Evolutionary conservation across 2,329 filamentous ascomycete species (phyloP).

Genomic region (Xylariaceae sp.): DNA sequence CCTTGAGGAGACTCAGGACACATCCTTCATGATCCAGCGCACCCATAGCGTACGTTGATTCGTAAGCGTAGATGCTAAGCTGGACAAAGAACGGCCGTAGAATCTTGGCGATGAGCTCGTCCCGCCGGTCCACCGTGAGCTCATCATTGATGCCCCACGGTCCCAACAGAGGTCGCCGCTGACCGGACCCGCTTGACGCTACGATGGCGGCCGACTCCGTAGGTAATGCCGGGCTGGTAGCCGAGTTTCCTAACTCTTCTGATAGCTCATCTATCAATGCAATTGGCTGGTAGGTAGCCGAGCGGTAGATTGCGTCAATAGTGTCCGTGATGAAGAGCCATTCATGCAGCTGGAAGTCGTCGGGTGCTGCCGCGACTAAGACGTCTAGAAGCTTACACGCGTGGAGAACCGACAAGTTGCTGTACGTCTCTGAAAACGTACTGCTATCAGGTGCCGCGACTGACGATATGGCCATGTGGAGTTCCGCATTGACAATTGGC

Average conservation of each 20-base stretch:
- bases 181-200: conserved; percentile 28
- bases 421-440: conserved; percentile 64
- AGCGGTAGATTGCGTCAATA: conserved; percentile 88
- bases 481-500: conserved; percentile 82
- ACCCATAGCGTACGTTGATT: conserved; percentile 84
- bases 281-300: conserved; percentile 60
- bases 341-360: conserved; percentile 97
- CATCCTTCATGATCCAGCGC: conserved; percentile 61
- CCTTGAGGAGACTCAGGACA: conserved; percentile 58
- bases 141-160: conserved; percentile 51
- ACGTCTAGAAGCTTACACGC: conserved; percentile 91
- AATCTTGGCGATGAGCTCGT: conserved; percentile 69
- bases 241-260: conserved; percentile 59
- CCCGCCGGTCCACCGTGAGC: conserved; percentile 53
- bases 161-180: conserved; percentile 47
- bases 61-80: conserved; percentile 88
- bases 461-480: conserved; percentile 73
- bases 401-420: conserved; percentile 72
- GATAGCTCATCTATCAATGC: conserved; percentile 81
- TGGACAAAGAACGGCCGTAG: conserved; percentile 85
- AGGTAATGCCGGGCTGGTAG: conserved; percentile 30
- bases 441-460: conserved; percentile 63
- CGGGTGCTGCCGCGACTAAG: conserved; percentile 78
- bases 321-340: conserved; percentile 98
- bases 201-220: conserved; percentile 32